Conservation (phyloP, 208 protist genomes). For the Porcisia deanei region DNA sequence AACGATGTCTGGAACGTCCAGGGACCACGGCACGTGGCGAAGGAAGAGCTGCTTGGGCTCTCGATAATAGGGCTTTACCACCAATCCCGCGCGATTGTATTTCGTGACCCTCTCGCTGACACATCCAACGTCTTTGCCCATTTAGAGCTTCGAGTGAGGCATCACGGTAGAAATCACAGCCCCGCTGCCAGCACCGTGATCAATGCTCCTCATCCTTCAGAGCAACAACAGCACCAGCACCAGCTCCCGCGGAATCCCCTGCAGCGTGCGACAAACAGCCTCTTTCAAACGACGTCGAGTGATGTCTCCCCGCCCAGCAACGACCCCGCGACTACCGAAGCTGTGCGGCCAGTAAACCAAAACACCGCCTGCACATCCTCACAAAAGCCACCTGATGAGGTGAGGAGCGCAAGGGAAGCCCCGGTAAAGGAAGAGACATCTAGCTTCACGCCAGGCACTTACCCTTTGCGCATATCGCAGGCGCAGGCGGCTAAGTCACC, state of each 20-base stretch:
- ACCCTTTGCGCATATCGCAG: neutral
- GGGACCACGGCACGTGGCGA: conserved; percentile 53
- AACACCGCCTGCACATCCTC: neutral
- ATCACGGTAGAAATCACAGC: neutral
- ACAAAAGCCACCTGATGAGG: neutral
- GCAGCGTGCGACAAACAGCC: neutral
- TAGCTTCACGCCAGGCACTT: neutral
- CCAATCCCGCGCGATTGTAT: conserved; percentile 65
- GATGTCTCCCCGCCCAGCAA: conserved; percentile 8
- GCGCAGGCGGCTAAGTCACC: neutral
- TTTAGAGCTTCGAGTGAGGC: conserved; percentile 20
- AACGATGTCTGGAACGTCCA: conserved; percentile 13
- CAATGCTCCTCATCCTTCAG: neutral
- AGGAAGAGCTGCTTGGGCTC: conserved; percentile 75
- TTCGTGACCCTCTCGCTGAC: conserved; percentile 66
- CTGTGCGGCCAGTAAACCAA: neutral
- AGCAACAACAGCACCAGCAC: neutral
- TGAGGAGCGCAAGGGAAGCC: neutral
- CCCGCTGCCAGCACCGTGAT: neutral
- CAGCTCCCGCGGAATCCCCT: neutral
- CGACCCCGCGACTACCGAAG: neutral
- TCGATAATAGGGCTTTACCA: conserved; percentile 72
- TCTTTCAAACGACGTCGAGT: neutral
- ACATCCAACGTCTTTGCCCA: conserved; percentile 43
- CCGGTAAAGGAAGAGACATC: neutral